Percentiles rank a stretch among this genome's conserved stretches.
Evolutionary conservation across 2,329 filamentous ascomycete genomes (phyloP).

Genomic region (Colletotrichum sp.): DNA sequence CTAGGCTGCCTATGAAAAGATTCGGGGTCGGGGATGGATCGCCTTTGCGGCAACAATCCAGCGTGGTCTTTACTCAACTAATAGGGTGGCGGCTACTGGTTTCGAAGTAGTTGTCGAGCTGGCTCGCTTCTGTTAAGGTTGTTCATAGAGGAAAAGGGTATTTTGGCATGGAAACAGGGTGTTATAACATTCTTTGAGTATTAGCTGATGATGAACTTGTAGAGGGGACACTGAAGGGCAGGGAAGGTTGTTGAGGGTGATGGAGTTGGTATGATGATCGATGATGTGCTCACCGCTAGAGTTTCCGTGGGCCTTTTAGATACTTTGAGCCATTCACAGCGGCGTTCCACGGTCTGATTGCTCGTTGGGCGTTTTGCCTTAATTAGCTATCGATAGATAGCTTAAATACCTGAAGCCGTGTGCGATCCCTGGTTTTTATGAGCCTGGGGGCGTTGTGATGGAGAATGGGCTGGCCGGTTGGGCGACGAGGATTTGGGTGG

Average conservation of each 20-base stretch:
- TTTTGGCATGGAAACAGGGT: no score
- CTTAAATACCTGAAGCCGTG: not conserved
- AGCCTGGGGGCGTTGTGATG: no score
- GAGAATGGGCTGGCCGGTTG: no score
- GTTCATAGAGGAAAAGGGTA: no score
- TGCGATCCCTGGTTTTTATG: fast-evolving
- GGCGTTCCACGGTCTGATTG: no score
- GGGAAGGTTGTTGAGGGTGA: no score
- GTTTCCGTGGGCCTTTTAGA: not conserved
- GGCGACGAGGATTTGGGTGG: not conserved
- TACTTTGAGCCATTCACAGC: no score
- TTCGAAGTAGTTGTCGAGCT: not conserved
- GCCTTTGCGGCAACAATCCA: not conserved
- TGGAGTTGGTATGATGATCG: not conserved
- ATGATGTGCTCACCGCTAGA: fast-evolving
- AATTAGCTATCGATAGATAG: fast-evolving
- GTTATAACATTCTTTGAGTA: not conserved
- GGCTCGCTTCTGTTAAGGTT: no score
- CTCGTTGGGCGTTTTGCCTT: not conserved
- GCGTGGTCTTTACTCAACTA: fast-evolving
- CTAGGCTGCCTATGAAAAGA: not conserved
- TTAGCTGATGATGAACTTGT: fast-evolving
- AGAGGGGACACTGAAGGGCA: not conserved
- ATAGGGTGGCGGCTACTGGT: no score
- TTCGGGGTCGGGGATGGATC: fast-evolving